Percentiles rank a stretch among this genome's conserved stretches.
phyloP scores from a whole-genome alignment of 208 protist genomes.

The Trypanosoma caninum region DNA sequence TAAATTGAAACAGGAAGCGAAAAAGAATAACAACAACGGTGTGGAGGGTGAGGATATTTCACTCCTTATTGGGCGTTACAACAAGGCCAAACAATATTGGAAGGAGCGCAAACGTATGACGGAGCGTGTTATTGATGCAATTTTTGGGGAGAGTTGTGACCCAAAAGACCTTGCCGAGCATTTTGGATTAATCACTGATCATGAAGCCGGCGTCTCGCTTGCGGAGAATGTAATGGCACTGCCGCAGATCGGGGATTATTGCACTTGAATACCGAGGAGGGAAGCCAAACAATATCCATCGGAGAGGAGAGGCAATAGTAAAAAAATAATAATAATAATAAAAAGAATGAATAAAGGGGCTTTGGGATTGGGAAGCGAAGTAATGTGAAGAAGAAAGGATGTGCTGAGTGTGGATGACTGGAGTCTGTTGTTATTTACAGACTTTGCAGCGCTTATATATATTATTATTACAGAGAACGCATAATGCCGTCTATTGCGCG shows the following conservation, averaged over 20 bases:
- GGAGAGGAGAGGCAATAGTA: neutral
- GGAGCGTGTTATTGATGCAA: constrained; percentile 55
- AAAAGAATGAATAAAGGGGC: no score
- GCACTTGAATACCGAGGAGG: neutral
- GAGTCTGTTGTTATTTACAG: no score
- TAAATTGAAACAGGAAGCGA: neutral
- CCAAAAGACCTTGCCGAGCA: constrained; percentile 37
- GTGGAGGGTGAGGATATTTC: constrained; percentile 13
- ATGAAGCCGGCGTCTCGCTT: constrained; percentile 53
- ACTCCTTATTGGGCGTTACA: constrained; percentile 35
- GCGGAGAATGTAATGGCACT: constrained; percentile 41
- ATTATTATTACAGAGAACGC: no score
- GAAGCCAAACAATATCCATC: neutral
- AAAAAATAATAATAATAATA: no score
- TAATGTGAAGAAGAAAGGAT: no score
- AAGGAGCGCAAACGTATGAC: constrained; percentile 62
- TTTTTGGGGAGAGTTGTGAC: constrained; percentile 47
- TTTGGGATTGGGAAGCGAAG: no score
- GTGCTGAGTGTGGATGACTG: no score
- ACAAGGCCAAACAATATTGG: constrained; percentile 57
- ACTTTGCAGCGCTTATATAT: no score
- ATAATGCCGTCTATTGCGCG: no score
- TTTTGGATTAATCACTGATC: constrained; percentile 66
- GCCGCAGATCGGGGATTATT: constrained; percentile 22
- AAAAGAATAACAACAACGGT: neutral